These are phyloP conservation scores for Tolypocladium pustulatum DNA, from an alignment of 2,329 filamentous ascomycete species.

Conservation along the genomic window DNA sequence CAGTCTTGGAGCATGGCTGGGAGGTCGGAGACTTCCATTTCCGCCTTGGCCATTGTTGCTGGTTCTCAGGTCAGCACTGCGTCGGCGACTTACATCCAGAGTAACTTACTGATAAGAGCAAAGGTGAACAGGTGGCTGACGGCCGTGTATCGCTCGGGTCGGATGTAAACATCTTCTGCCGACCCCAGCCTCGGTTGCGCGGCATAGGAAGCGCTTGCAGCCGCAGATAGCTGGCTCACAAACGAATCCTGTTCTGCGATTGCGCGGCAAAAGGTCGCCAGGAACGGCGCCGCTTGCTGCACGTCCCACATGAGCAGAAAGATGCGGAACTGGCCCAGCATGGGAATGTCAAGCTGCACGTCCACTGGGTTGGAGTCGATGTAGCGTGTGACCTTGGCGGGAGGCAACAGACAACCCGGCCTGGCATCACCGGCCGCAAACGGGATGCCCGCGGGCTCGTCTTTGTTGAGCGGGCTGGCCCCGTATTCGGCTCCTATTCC, in stretches of 20 bases:
- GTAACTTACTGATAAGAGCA: constrained; percentile 49
- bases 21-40: constrained; percentile 56
- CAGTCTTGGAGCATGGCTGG: constrained; percentile 52
- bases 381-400: constrained; percentile 62
- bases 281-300: constrained; percentile 41
- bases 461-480: constrained; percentile 39
- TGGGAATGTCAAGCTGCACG: constrained; percentile 66
- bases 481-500: constrained; percentile 56
- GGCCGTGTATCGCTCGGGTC: constrained; percentile 57
- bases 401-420: constrained; percentile 48
- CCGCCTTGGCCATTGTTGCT: constrained; percentile 50
- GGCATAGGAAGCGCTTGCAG: constrained; percentile 51
- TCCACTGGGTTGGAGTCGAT: constrained; percentile 71
- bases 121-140: constrained; percentile 62
- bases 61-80: constrained; percentile 6
- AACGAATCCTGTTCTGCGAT: constrained; percentile 42
- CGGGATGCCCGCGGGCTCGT: constrained; percentile 21
- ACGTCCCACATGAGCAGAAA: constrained; percentile 61
- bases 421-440: constrained; percentile 37
- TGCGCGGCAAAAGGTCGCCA: constrained; percentile 46
- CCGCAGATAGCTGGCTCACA: constrained; percentile 47
- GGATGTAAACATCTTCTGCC: constrained; percentile 54
- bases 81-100: background rate
- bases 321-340: constrained; percentile 67
- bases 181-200: constrained; percentile 45